These are phyloP conservation scores for Talaromyces stipitatus DNA, from an alignment of 495 filamentous ascomycete genomes.

Conservation along the genomic window DNA sequence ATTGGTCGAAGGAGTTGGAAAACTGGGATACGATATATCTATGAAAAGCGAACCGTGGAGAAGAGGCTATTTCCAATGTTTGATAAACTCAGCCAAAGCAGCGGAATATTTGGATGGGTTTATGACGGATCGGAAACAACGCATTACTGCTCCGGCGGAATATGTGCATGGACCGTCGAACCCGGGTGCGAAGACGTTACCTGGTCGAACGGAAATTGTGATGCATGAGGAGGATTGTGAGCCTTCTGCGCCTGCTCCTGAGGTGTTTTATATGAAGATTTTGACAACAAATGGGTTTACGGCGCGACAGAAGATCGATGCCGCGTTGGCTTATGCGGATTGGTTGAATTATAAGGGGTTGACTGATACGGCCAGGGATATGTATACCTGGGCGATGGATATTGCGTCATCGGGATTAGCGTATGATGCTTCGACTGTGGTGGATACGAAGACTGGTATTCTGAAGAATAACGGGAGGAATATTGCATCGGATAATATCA, in stretches of 20 bases:
- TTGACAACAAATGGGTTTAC: conserved; percentile 70
- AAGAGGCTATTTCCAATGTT: conserved; percentile 69
- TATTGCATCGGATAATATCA: conserved; percentile 59
- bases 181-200: conserved; percentile 65
- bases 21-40: conserved; percentile 59
- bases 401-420: conserved; percentile 50
- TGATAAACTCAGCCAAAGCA: conserved; percentile 67
- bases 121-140: conserved; percentile 58
- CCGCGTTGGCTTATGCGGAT: conserved; percentile 71
- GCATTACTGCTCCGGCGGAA: conserved; percentile 57
- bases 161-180: conserved; percentile 76
- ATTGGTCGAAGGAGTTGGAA: conserved; percentile 45
- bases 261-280: conserved; percentile 69
- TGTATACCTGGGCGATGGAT: conserved; percentile 66
- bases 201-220: conserved; percentile 44
- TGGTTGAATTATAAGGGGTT: conserved; percentile 74
- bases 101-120: conserved; percentile 76
- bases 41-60: conserved; percentile 73
- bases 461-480: conserved; percentile 45
- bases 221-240: conserved; percentile 68
- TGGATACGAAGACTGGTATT: conserved; percentile 54
- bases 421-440: conserved; percentile 33
- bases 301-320: conserved; percentile 64
- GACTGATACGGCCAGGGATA: conserved; percentile 50
- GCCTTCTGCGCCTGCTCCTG: conserved; percentile 53